A percentile compares a stretch with the other conserved stretches of the same genome.
Conservation (phyloP, 148 eudicot genomes). For the Mesembryanthemum crystallinum region DNA sequence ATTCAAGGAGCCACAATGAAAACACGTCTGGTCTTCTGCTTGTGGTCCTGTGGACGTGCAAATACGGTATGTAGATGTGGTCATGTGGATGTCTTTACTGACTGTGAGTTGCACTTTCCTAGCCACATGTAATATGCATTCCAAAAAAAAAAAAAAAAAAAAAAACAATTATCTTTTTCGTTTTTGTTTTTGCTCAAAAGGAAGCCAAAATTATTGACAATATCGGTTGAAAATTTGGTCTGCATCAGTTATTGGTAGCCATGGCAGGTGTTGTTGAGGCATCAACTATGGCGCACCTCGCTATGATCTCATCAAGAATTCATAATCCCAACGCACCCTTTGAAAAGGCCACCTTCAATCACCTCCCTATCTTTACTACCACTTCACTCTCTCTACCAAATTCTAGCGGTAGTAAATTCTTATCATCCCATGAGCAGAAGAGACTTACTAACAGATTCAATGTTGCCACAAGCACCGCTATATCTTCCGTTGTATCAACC, state of each 20-base stretch:
- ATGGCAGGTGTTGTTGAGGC: slow-evolving; percentile 10
- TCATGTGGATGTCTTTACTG: too few species aligned
- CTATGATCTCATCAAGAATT: slow-evolving; percentile 19
- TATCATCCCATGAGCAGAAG: neutral
- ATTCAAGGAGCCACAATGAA: neutral
- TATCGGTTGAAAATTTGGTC: too few species aligned
- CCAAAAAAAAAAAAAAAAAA: too few species aligned
- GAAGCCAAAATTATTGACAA: too few species aligned
- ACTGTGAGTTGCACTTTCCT: neutral
- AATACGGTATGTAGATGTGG: neutral
- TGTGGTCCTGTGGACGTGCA: neutral
- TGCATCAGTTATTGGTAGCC: neutral
- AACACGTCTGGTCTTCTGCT: slow-evolving; percentile 1
- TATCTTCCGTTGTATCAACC: slow-evolving; percentile 25
- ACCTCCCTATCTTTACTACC: neutral
- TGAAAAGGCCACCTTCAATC: neutral
- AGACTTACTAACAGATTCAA: neutral
- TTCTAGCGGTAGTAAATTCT: neutral
- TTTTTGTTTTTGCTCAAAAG: too few species aligned
- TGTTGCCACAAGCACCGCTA: slow-evolving; percentile 12
- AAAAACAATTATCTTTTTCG: too few species aligned
- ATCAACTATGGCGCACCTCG: slow-evolving; percentile 19
- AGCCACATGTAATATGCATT: neutral
- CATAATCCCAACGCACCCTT: neutral
- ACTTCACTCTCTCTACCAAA: neutral